These are phyloP conservation scores for Xylaria sp. DNA, from an alignment of 2,329 filamentous ascomycete species.

Conservation along the genomic window DNA sequence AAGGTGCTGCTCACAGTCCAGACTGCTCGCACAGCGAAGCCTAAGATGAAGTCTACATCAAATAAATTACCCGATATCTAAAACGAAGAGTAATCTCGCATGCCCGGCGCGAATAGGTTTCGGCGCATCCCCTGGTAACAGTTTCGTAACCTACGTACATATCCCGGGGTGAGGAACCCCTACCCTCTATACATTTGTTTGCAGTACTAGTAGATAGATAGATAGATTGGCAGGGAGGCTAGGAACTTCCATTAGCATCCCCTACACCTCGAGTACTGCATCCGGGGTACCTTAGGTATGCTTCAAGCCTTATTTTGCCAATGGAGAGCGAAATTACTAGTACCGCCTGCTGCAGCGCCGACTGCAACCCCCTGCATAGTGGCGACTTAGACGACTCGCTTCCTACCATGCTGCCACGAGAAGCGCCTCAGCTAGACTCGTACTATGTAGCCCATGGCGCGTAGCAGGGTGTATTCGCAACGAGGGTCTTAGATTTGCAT, in stretches of 20 bases:
- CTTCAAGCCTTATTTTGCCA: not conserved
- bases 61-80: not conserved
- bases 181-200: not conserved
- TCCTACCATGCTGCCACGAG: slow-evolving; percentile 2
- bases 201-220: not conserved
- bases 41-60: not conserved
- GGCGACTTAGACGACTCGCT: slow-evolving; percentile 14
- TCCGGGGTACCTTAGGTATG: not conserved
- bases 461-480: not conserved
- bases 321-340: slow-evolving; percentile 3
- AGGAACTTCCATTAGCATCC: not conserved
- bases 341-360: slow-evolving; percentile 7
- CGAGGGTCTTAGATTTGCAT: slow-evolving; percentile 1
- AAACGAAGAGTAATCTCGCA: not conserved
- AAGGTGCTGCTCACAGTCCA: not conserved
- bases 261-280: not conserved
- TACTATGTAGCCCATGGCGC: not conserved
- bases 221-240: not conserved
- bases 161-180: not conserved
- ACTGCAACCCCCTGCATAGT: slow-evolving; percentile 25
- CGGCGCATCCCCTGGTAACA: not conserved
- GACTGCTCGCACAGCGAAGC: not conserved
- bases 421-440: not conserved
- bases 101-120: not conserved
- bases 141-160: not conserved